Conservation (phyloP, 2,329 filamentous ascomycete genomes). For the Phialophora verrucosa region DNA sequence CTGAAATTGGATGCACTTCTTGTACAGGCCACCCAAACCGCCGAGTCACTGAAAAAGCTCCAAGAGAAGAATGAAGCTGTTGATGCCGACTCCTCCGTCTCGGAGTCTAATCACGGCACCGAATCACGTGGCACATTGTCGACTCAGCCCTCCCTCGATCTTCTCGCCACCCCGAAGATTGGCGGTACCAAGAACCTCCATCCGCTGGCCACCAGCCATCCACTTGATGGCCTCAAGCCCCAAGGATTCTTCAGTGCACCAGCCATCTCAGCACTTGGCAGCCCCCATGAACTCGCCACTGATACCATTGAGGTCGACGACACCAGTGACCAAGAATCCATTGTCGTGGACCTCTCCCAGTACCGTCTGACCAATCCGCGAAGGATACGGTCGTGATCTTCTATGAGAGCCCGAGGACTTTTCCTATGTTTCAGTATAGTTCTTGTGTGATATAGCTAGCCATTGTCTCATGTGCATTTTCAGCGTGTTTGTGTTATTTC, state of each 20-base stretch:
- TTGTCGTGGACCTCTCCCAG: constrained; percentile 36
- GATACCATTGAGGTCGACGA: constrained; percentile 40
- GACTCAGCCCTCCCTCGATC: constrained; percentile 22
- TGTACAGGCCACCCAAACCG: constrained; percentile 65
- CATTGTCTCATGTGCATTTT: constrained; percentile 9
- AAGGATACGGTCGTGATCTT: constrained; percentile 23
- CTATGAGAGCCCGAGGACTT: neutral
- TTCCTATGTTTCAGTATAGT: constrained; percentile 4
- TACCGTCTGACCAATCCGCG: constrained; percentile 33
- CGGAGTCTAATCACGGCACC: constrained; percentile 17
- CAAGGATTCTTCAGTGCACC: constrained; percentile 25
- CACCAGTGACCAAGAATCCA: constrained; percentile 33
- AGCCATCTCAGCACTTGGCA: constrained; percentile 10
- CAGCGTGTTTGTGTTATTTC: constrained; percentile 25
- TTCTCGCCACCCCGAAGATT: constrained; percentile 25
- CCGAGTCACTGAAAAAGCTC: constrained; percentile 62
- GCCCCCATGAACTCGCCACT: constrained; percentile 7
- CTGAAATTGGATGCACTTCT: constrained; percentile 68
- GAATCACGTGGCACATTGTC: constrained; percentile 26
- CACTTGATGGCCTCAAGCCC: constrained; percentile 28
- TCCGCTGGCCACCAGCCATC: constrained; percentile 17
- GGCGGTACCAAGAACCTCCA: constrained; percentile 5
- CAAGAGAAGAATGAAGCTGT: constrained; percentile 45
- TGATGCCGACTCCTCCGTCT: constrained; percentile 29
- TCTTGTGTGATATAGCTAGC: constrained; percentile 19